Percentiles rank a stretch among this genome's conserved stretches.
phyloP scores from a whole-genome alignment of 768 basidiomycete genomes.

The Austroboletus eburneus region DNA sequence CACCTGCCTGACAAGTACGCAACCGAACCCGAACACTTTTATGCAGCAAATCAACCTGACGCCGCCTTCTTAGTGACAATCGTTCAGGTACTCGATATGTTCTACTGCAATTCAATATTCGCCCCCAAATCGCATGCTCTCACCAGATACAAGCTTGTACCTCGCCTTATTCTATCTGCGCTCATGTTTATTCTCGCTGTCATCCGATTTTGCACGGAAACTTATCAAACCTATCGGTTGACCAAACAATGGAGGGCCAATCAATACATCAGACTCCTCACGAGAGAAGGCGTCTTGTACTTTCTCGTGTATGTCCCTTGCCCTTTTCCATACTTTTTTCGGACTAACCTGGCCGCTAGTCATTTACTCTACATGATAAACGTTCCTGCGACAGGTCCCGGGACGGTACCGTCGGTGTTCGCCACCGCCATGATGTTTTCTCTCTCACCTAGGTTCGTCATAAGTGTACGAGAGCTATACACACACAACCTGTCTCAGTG shows the following conservation, averaged over 20 bases:
- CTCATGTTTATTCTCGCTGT: conserved; percentile 11
- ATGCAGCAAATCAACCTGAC: background rate
- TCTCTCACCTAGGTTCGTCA: conserved; percentile 18
- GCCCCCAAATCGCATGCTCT: background rate
- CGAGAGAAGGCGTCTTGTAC: conserved; percentile 15
- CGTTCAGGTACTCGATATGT: conserved; percentile 10
- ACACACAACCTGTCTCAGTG: background rate
- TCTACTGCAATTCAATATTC: conserved; percentile 8
- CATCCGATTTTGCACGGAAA: conserved; percentile 1
- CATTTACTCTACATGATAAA: conserved; percentile 11
- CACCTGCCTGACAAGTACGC: conserved; percentile 10
- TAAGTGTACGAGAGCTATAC: conserved; percentile 15
- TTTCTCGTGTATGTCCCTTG: conserved; percentile 16
- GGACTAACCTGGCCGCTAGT: conserved; percentile 2
- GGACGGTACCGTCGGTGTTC: background rate
- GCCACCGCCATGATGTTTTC: background rate
- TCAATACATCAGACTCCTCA: conserved; percentile 11
- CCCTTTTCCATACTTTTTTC: background rate
- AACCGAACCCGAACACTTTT: background rate
- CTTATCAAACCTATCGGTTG: conserved; percentile 4
- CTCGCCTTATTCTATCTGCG: conserved; percentile 8
- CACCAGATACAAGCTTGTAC: conserved; percentile 14
- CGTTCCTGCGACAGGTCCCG: background rate
- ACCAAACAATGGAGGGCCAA: conserved; percentile 12
- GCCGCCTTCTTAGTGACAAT: conserved; percentile 3